phyloP scores from a whole-genome alignment of 768 basidiomycete genomes.

The Thelephora aurantiotincta region DNA sequence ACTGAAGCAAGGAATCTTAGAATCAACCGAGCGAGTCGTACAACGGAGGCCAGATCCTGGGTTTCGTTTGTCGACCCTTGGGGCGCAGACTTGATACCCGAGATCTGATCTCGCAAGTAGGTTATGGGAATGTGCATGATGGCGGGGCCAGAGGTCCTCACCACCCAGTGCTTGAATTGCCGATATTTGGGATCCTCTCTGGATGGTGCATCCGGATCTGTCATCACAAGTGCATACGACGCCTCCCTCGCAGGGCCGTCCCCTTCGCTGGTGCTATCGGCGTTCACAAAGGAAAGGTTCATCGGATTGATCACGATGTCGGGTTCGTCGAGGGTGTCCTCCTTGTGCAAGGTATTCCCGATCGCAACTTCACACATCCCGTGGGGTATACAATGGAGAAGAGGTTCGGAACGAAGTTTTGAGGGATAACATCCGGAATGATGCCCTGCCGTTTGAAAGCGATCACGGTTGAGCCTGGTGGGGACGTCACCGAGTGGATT shows the following conservation, averaged over 20 bases:
- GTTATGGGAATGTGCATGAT: constrained; percentile 12
- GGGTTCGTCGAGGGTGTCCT: constrained; percentile 36
- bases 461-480: constrained; percentile 19
- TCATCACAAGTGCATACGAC: constrained; percentile 29
- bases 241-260: constrained; percentile 15
- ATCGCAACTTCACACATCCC: constrained; percentile 23
- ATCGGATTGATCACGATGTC: constrained; percentile 30
- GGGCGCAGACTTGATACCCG: constrained; percentile 24
- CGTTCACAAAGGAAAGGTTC: constrained; percentile 15
- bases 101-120: constrained; percentile 24
- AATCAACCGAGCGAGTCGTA: constrained; percentile 3
- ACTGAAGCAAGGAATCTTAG: constrained; percentile 15
- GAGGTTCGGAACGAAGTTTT: constrained; percentile 22
- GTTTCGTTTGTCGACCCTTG: constrained; percentile 15
- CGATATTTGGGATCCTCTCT: constrained; percentile 12
- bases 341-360: constrained; percentile 22
- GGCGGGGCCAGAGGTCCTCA: constrained; percentile 3
- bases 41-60: constrained; percentile 18
- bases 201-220: constrained; percentile 19
- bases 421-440: constrained; percentile 29
- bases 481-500: not conserved
- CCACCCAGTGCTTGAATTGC: constrained; percentile 19
- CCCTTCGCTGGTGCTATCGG: constrained; percentile 4
- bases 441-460: constrained; percentile 24
- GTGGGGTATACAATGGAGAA: constrained; percentile 31